Percentiles rank a stretch among this genome's conserved stretches.
These are phyloP conservation scores for Linderniella brevidens DNA, from an alignment of 257 asterid species.

Conservation along the genomic window DNA sequence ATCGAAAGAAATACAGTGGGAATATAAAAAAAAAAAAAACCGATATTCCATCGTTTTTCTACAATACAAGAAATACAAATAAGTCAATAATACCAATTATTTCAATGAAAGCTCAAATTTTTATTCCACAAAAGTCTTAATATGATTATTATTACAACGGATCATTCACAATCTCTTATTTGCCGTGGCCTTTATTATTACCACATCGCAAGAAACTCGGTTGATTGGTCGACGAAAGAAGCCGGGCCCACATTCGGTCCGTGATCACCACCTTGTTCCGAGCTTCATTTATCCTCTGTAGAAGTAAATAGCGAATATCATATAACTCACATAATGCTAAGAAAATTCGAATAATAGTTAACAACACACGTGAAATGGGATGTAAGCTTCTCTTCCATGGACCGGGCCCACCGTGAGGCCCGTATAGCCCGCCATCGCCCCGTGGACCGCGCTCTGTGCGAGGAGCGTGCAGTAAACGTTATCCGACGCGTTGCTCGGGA, in stretches of 20 bases:
- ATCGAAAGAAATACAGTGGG: too few relatives aligned
- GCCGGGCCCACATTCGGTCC: slow-evolving; percentile 97
- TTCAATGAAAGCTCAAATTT: too few relatives aligned
- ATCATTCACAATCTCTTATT: too few relatives aligned
- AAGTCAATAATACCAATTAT: too few relatives aligned
- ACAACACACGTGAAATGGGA: slow-evolving; percentile 69
- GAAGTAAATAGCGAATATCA: neutral
- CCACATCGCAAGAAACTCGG: slow-evolving; percentile 50
- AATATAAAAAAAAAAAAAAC: too few relatives aligned
- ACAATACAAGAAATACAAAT: too few relatives aligned
- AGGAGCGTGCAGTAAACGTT: slow-evolving; percentile 88
- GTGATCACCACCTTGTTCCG: slow-evolving; percentile 79
- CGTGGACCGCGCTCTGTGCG: slow-evolving; percentile 88
- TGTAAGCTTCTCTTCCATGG: slow-evolving; percentile 54
- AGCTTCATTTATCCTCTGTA: slow-evolving; percentile 59
- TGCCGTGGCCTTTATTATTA: too few relatives aligned
- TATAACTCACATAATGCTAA: neutral
- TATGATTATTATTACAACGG: too few relatives aligned
- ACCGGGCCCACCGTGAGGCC: slow-evolving; percentile 72
- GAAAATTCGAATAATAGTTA: too few relatives aligned
- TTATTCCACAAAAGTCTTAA: too few relatives aligned
- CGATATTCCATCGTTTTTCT: slow-evolving; percentile 9
- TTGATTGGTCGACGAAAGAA: slow-evolving; percentile 80
- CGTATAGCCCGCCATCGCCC: slow-evolving; percentile 97
- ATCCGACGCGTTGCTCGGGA: slow-evolving; percentile 82